Base-by-base conservation (phyloP, 169 alveolate species). In the Cryptosporidium xiaoi region DNA sequence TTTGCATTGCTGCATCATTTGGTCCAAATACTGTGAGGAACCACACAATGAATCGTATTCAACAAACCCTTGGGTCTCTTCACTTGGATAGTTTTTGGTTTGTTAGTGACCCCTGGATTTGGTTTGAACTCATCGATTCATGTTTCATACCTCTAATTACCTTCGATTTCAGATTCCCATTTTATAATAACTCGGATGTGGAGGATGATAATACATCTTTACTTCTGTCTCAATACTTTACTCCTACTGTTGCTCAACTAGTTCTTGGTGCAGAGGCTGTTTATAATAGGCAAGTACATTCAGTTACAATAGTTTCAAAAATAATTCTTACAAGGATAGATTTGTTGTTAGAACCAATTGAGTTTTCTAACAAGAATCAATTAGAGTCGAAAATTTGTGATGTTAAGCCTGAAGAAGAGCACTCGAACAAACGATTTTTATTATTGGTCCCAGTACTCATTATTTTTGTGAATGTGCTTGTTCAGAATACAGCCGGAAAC, bases 11-110 rank as follows among this genome's bases (percentile, higher is more conserved):
- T 4, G 87, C 87, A 33, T 77, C 87, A 55, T 77, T 60, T 31
- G 87, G 87, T 18, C 87, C 87, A 77, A 77, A 77, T 40, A 48
- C 56, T 46, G 87, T 77, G 7, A 56, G 87, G 34, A 56, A 62
- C 15, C 87, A 77, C 46, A 62, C 87, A 58, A 60, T 77, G 34
- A 77, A 36, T 36, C 87, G 87, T 24, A 56, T 77, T 20, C 87
- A 77, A 77, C 87, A 77, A 40, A 77, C 87, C 40, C 31, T 77
- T 5, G 87, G 87, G 24, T 77, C 87, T 44, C 60, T 46, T 6
- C 87, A 56, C 18, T 18, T 77, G 29, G 40, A 46, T 34, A 77
- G 77, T 13, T 56, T 71, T 24, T 77, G 87, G 87, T 77, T 60
- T 77, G 51, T 77, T 16, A 62, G 71, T 27, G 53, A 48, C 15